phyloP scores from a whole-genome alignment of 352 stramenopile genomes.

The Lagenidium giganteum region DNA sequence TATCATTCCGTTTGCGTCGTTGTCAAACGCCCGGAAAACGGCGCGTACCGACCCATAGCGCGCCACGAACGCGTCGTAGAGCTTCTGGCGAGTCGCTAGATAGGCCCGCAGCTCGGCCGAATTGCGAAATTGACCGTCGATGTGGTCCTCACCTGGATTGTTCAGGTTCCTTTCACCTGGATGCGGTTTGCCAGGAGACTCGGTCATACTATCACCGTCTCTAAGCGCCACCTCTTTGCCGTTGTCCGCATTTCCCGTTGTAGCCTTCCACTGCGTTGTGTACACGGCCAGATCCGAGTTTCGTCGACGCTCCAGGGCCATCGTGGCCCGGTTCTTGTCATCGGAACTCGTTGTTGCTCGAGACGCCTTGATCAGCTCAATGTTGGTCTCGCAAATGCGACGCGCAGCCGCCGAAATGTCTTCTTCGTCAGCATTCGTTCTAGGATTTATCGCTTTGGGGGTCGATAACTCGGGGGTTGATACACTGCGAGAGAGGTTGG shows the following conservation, averaged over 20 bases:
- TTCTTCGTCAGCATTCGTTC: not conserved
- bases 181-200: not conserved
- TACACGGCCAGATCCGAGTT: constrained; percentile 8
- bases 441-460: not conserved
- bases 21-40: constrained; percentile 73
- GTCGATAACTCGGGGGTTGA: constrained; percentile 11
- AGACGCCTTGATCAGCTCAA: constrained; percentile 34
- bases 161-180: not conserved
- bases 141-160: not conserved
- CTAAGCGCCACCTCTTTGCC: not conserved
- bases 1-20: constrained; percentile 57
- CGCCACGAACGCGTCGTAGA: constrained; percentile 62
- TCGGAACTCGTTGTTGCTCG: too few species aligned
- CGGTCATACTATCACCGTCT: not conserved
- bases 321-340: too few species aligned
- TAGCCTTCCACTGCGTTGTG: constrained; percentile 8
- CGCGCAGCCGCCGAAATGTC: constrained; percentile 18
- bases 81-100: constrained; percentile 32
- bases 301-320: too few species aligned
- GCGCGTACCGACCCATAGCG: constrained; percentile 76
- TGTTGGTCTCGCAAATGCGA: constrained; percentile 38
- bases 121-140: too few species aligned
- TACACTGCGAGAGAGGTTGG: constrained; percentile 42
- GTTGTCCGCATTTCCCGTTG: not conserved
- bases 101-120: constrained; percentile 19